phyloP scores from a whole-genome alignment of 2,329 filamentous ascomycete species.

The Didymella segeticola region DNA sequence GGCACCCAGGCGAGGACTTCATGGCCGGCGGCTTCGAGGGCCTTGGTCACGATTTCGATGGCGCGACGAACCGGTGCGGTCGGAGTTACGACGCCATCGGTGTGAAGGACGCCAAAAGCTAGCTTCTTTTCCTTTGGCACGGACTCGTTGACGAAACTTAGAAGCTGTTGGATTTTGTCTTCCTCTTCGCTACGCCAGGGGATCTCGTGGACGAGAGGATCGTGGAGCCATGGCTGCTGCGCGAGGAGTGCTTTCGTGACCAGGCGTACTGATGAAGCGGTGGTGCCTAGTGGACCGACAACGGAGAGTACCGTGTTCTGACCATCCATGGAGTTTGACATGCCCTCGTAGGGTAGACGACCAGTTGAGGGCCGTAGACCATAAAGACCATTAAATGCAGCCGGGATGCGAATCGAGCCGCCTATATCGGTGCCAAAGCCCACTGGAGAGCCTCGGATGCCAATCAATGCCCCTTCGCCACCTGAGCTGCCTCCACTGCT shows the following conservation, averaged over 20 bases:
- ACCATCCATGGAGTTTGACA: slow-evolving; percentile 68
- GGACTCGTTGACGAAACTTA: slow-evolving; percentile 7
- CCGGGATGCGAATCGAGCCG: slow-evolving; percentile 64
- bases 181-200: slow-evolving; percentile 65
- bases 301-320: slow-evolving; percentile 69
- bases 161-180: slow-evolving; percentile 46
- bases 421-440: slow-evolving; percentile 67
- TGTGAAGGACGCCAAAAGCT: slow-evolving; percentile 40
- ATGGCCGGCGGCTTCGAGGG: slow-evolving; percentile 36
- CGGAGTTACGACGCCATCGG: slow-evolving; percentile 46
- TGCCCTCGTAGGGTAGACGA: slow-evolving; percentile 54
- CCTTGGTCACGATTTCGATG: slow-evolving; percentile 34
- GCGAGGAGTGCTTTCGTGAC: slow-evolving; percentile 63
- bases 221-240: slow-evolving; percentile 68
- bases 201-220: slow-evolving; percentile 69
- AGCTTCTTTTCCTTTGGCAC: slow-evolving; percentile 26
- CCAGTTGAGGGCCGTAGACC: slow-evolving; percentile 60
- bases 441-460: slow-evolving; percentile 59
- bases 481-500: slow-evolving; percentile 64
- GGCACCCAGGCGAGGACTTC: slow-evolving; percentile 38
- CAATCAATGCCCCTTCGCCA: slow-evolving; percentile 66
- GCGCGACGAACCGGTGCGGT: slow-evolving; percentile 47
- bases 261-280: slow-evolving; percentile 61
- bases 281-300: slow-evolving; percentile 68
- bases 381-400: slow-evolving; percentile 65